Evolutionary conservation across 495 filamentous ascomycete species (phyloP).

Genomic region (Trypethelium eluteriae): DNA sequence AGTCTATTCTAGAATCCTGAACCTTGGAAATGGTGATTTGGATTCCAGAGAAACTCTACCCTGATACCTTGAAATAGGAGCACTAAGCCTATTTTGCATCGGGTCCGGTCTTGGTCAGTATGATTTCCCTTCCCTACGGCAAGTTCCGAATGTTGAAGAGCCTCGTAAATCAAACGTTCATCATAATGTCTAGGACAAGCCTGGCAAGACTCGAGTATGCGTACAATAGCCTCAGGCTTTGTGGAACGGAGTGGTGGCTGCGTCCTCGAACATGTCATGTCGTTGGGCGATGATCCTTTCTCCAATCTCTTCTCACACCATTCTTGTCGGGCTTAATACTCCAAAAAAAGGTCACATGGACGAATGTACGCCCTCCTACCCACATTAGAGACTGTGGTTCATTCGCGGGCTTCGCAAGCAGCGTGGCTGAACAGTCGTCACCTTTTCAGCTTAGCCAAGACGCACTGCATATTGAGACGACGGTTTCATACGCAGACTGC

Average conservation of each 20-base stretch:
- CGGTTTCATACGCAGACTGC: slow-evolving; percentile 8
- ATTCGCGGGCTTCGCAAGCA: slow-evolving; percentile 8
- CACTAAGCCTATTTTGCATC: background rate
- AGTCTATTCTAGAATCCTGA: background rate
- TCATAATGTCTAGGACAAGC: background rate
- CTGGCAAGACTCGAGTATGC: background rate
- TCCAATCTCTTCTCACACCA: background rate
- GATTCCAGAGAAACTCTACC: background rate
- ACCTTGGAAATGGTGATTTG: background rate
- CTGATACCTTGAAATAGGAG: background rate
- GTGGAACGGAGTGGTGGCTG: background rate
- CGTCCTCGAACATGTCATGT: background rate
- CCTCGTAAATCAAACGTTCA: background rate
- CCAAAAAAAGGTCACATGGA: slow-evolving; percentile 7
- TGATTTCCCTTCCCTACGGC: background rate
- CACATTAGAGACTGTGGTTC: background rate
- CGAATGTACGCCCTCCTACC: background rate
- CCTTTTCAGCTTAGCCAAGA: slow-evolving; percentile 3
- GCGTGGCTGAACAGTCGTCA: slow-evolving; percentile 2
- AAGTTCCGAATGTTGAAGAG: slow-evolving; percentile 1
- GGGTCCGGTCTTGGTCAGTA: background rate
- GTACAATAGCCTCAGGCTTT: background rate
- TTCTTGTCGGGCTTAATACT: background rate
- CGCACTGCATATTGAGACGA: slow-evolving; percentile 9
- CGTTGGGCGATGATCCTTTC: slow-evolving; percentile 1